A percentile compares a stretch with the other conserved stretches of the same genome.
phyloP scores from a whole-genome alignment of 371 early-diverging fungal species.

The Saksenaea oblongispora region DNA sequence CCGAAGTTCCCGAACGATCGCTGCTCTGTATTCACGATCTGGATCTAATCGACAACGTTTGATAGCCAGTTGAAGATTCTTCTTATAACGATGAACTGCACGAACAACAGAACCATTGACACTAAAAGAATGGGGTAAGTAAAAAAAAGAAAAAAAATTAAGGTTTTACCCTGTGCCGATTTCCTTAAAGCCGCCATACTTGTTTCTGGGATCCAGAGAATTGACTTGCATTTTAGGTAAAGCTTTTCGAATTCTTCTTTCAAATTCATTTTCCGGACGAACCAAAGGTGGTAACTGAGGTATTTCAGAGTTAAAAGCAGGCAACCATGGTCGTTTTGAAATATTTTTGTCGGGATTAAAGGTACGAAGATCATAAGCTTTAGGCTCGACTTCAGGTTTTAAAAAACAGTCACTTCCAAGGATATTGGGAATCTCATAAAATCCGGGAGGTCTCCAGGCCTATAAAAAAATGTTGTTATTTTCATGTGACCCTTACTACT shows the following conservation, averaged over 20 bases:
- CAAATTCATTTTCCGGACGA: conserved; percentile 42
- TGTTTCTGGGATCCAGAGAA: conserved; percentile 42
- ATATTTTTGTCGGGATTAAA: conserved; percentile 38
- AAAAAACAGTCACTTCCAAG: conserved; percentile 46
- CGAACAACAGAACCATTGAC: conserved; percentile 53
- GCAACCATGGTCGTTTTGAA: conserved; percentile 49
- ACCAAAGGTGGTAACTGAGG: conserved; percentile 45
- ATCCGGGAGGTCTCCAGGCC: conserved; percentile 49
- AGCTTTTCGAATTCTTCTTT: conserved; percentile 43
- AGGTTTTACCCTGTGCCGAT: conserved; percentile 52
- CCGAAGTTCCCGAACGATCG: conserved; percentile 48
- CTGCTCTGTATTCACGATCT: conserved; percentile 50
- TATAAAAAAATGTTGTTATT: conserved; percentile 10
- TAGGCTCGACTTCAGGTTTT: conserved; percentile 38
- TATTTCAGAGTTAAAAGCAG: conserved; percentile 40
- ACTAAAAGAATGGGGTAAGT: conserved; percentile 16
- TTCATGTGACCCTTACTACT: too few species aligned
- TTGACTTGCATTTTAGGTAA: conserved; percentile 41
- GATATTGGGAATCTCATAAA: conserved; percentile 49
- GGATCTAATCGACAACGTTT: conserved; percentile 51
- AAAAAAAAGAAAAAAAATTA: background rate
- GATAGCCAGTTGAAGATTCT: conserved; percentile 43
- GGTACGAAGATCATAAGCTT: conserved; percentile 29
- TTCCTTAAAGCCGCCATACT: conserved; percentile 47
- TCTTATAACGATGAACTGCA: conserved; percentile 43